Conservation (phyloP, 139 green algal species). For the Cymbomonas tetramitiformis region DNA sequence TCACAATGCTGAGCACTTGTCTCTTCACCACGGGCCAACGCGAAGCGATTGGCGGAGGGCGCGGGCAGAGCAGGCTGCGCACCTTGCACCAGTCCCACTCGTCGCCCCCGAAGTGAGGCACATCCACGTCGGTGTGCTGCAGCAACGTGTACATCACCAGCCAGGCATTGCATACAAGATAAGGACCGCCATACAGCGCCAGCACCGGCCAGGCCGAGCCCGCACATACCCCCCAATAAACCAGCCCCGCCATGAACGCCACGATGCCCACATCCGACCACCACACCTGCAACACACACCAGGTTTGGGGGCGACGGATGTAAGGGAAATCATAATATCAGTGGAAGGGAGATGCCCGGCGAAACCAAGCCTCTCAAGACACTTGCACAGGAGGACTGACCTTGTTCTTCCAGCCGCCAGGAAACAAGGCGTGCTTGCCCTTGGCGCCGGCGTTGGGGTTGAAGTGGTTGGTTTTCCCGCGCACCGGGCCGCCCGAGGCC, state of each 20-base stretch:
- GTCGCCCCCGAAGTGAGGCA: conserved; percentile 25
- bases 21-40: no score
- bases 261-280: conserved; percentile 12
- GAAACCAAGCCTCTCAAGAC: no score
- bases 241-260: conserved; percentile 5
- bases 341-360: no score
- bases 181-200: conserved; percentile 20
- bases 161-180: conserved; percentile 28
- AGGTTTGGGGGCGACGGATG: no score
- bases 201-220: background rate
- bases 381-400: no score
- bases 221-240: background rate
- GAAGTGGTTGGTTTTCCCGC: conserved; percentile 28
- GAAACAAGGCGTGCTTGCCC: conserved; percentile 21
- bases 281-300: no score
- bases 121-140: conserved; percentile 32
- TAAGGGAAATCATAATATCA: no score
- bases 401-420: conserved; percentile 17
- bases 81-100: conserved; percentile 26
- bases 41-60: no score
- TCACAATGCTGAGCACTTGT: no score
- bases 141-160: conserved; percentile 32
- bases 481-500: conserved; percentile 20
- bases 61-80: no score
- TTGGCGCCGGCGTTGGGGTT: conserved; percentile 1